Evolutionary conservation across 345 rosid species (phyloP).

Genomic region (Limnanthes douglasii): DNA sequence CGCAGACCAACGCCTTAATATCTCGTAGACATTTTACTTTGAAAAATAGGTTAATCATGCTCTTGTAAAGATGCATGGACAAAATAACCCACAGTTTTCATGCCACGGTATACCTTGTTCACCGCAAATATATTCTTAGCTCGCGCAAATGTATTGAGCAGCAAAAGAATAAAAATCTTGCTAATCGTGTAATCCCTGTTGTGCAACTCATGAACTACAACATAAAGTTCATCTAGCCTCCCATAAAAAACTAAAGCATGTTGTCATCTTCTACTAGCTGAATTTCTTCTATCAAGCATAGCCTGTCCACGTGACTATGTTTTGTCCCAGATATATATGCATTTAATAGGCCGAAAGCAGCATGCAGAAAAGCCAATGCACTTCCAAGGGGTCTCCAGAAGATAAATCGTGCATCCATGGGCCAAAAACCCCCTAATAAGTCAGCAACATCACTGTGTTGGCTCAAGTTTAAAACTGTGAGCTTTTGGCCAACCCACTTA

Average conservation of each 20-base stretch:
- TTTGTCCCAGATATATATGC: no score
- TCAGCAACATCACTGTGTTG: conserved; percentile 96
- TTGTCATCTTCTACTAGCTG: no score
- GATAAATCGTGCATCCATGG: conserved; percentile 54
- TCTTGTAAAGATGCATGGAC: conserved; percentile 91
- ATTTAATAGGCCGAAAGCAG: no score
- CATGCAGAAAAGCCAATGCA: no score
- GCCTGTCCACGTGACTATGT: no score
- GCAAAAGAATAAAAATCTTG: conserved; percentile 78
- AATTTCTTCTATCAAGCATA: no score
- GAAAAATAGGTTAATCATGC: conserved; percentile 58
- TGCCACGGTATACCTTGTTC: conserved; percentile 80
- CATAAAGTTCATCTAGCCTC: conserved; percentile 77
- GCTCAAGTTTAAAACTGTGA: conserved; percentile 90
- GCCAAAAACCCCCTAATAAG: conserved; percentile 93
- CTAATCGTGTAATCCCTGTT: conserved; percentile 87
- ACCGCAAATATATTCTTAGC: conserved; percentile 77
- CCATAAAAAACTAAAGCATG: conserved; percentile 62
- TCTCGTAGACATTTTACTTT: conserved; percentile 69
- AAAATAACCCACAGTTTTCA: conserved; percentile 90
- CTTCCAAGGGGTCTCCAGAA: no score
- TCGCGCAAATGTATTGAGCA: conserved; percentile 77
- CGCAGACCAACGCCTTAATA: conserved; percentile 75
- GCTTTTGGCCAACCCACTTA: conserved; percentile 61
- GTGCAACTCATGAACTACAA: conserved; percentile 81